phyloP scores from a whole-genome alignment of 1,284 basidiomycete genomes.

The Tylopilus sp. region DNA sequence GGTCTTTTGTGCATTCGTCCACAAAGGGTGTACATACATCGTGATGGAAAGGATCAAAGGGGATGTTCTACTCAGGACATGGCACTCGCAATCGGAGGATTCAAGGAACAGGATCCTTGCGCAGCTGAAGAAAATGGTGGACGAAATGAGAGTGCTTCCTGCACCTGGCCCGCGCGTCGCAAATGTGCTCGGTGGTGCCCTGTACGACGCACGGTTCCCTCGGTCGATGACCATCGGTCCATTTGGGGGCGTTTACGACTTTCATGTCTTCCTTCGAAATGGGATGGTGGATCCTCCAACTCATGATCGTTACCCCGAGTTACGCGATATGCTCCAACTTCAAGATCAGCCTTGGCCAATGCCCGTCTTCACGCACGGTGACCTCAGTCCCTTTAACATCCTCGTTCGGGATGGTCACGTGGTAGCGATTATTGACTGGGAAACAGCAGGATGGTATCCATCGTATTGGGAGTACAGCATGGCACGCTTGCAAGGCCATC shows the following conservation, averaged over 20 bases:
- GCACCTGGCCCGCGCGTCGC: background rate
- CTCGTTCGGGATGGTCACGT: background rate
- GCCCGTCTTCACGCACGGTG: constrained; percentile 4
- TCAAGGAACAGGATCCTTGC: background rate
- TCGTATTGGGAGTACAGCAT: constrained; percentile 1
- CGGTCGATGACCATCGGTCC: background rate
- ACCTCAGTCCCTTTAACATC: constrained; percentile 4
- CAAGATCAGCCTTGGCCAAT: constrained; percentile 5
- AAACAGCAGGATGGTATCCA: constrained; percentile 4
- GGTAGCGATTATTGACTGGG: constrained; percentile 6
- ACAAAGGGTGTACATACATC: constrained; percentile 1
- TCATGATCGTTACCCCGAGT: background rate
- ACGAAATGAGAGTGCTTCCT: background rate
- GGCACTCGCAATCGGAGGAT: background rate
- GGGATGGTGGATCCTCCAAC: background rate
- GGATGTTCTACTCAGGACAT: background rate
- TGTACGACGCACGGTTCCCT: constrained; percentile 1
- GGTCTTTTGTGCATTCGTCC: constrained; percentile 5
- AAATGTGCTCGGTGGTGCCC: background rate
- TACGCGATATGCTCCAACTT: background rate
- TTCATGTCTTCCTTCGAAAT: background rate
- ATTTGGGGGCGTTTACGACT: background rate
- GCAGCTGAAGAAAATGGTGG: constrained; percentile 7
- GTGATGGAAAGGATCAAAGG: constrained; percentile 10
- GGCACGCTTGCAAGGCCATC: background rate